These are phyloP conservation scores for Apodospora peruviana DNA, from an alignment of 495 filamentous ascomycete genomes.

Conservation along the genomic window DNA sequence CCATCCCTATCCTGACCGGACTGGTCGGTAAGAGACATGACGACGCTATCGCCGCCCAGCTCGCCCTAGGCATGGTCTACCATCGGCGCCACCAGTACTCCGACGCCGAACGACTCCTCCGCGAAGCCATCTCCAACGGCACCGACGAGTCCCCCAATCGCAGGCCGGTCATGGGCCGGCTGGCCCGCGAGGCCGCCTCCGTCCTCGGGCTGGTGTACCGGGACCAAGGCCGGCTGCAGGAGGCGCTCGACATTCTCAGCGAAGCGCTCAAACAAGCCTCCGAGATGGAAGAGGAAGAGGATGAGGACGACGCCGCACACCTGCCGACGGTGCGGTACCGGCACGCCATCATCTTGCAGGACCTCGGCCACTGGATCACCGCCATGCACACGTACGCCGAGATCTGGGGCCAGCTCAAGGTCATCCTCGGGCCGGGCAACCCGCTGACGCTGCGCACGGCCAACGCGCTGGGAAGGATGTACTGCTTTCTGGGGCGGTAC, in stretches of 20 bases:
- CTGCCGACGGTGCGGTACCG: constrained; percentile 3
- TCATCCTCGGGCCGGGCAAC: background rate
- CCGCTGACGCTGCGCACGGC: constrained; percentile 6
- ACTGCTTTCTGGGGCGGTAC: background rate
- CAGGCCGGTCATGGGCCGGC: background rate
- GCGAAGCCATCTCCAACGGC: background rate
- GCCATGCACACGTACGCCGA: background rate
- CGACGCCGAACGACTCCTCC: background rate
- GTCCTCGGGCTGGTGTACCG: constrained; percentile 3
- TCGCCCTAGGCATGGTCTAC: constrained; percentile 4
- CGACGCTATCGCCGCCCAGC: background rate
- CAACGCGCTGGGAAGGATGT: constrained; percentile 3
- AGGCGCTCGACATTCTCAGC: background rate
- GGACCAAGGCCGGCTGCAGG: background rate
- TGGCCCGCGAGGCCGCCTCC: constrained; percentile 2
- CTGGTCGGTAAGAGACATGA: background rate
- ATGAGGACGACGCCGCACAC: background rate
- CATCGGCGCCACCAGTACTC: constrained; percentile 1
- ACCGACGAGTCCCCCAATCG: background rate
- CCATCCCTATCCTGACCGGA: background rate
- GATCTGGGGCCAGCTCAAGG: background rate
- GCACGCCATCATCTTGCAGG: background rate
- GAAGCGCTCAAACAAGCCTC: background rate
- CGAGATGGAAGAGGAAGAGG: background rate
- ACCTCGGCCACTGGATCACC: constrained; percentile 1